Evolutionary conservation across 2,329 filamentous ascomycete genomes (phyloP).

Genomic region (Sphaerostilbella broomeana): DNA sequence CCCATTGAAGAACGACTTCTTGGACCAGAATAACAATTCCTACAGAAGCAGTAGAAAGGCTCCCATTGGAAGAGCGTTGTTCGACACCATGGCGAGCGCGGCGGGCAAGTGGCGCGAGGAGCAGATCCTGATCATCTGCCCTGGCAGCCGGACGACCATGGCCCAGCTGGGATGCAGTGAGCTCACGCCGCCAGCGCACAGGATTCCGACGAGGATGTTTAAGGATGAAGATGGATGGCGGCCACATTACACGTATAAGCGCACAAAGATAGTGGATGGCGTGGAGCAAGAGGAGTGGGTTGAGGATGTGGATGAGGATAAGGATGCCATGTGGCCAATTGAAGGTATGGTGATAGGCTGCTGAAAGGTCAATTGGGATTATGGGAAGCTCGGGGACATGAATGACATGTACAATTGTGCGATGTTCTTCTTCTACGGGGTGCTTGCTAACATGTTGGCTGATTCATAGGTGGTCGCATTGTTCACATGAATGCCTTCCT

Average conservation of each 20-base stretch:
- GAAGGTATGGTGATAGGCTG: constrained; percentile 37
- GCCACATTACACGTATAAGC: constrained; percentile 70
- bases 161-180: constrained; percentile 86
- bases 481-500: constrained; percentile 90
- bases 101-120: constrained; percentile 58
- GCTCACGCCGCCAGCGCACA: constrained; percentile 81
- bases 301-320: constrained; percentile 79
- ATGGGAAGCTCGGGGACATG: background rate
- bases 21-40: constrained; percentile 1
- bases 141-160: constrained; percentile 82
- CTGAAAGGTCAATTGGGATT: background rate
- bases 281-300: constrained; percentile 64
- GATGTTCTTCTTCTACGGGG: background rate
- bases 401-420: background rate
- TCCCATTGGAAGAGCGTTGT: background rate
- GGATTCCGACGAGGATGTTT: constrained; percentile 92
- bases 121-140: constrained; percentile 64
- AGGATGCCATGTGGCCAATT: constrained; percentile 87
- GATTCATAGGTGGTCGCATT: constrained; percentile 62
- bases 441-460: background rate
- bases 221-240: constrained; percentile 69
- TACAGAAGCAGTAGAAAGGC: constrained; percentile 2
- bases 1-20: constrained; percentile 7
- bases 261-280: constrained; percentile 46
- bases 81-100: constrained; percentile 48